Evolutionary conservation across 257 asterid species (phyloP), one percentile per base, ranked within the genome.

Genomic region (Linderniella brevidens): DNA sequence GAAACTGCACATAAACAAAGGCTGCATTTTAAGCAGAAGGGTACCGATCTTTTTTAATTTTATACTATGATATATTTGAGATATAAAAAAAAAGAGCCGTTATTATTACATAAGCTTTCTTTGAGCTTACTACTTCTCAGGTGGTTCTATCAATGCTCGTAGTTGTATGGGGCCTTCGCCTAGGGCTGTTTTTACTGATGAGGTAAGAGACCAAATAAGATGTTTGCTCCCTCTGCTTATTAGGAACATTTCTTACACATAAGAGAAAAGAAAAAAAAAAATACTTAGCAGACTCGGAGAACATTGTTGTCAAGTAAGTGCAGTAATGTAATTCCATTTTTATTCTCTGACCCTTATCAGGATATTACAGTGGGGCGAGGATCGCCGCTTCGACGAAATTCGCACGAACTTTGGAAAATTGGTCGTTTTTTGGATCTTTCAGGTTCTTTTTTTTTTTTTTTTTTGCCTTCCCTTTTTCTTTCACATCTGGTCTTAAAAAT

Each of bases 321-420:
- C 15, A 10, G 43, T 4, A 25, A 25, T 25, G 4, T 3, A 11
- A 55, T 46, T 15, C 42, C 32, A 36, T 37, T 32, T 0, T 1
- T 25, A 19, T 49, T 13, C n/a, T 45, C 3, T 55, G 39, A 18
- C 49, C 63, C 54, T 29, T 56, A 38, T 42, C 56, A 90, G 96
- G 76, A 85, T 90, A 57, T 47, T 85, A 54, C 77, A 66, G 60
- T 90, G 96, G 96, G 96, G 98, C 39, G 98, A 90, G 74, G 98
- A 90, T 69, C 81, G 72, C 4, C 87, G 98, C 49, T 85, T 90
- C 59, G 96, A 90, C 60, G 74, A 74, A 57, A 90, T 73, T 82
- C 96, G 94, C 15, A 41, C 59, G 15, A 85, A 81, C 67, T 57
- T 90, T 58, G 93, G 75, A 20, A 90, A 73, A 65, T 56, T 90